Conservation (phyloP, 2,329 filamentous ascomycete species). For the Fusarium austroafricanum region DNA sequence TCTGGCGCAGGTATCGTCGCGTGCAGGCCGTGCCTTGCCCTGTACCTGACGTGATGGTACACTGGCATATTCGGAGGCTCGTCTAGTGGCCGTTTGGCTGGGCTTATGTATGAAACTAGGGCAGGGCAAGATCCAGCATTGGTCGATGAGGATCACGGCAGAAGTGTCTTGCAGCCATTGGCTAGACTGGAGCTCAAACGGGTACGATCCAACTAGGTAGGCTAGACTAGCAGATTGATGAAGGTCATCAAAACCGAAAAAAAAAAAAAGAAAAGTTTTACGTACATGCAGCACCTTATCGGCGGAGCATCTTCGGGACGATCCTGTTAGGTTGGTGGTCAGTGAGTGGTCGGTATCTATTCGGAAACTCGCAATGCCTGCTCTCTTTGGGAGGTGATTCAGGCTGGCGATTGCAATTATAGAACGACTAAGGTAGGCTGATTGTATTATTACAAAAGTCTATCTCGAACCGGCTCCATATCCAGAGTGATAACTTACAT, state of each 20-base stretch:
- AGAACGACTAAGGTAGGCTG: slow-evolving; percentile 17
- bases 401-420: no score
- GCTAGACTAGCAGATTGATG: slow-evolving; percentile 20
- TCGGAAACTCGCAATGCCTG: slow-evolving; percentile 34
- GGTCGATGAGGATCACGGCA: slow-evolving; percentile 26
- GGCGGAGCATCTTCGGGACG: slow-evolving; percentile 46
- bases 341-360: slow-evolving; percentile 21
- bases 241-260: slow-evolving; percentile 23
- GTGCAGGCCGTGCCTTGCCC: slow-evolving; percentile 28
- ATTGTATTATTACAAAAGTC: not conserved
- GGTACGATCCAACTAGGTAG: slow-evolving; percentile 17
- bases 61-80: slow-evolving; percentile 28
- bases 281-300: slow-evolving; percentile 36
- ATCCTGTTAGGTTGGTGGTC: slow-evolving; percentile 5
- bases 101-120: slow-evolving; percentile 19
- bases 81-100: slow-evolving; percentile 46
- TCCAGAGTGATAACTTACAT: slow-evolving; percentile 4
- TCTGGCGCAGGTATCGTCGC: slow-evolving; percentile 36
- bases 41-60: slow-evolving; percentile 38
- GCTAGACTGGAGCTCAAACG: slow-evolving; percentile 22
- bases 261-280: slow-evolving; percentile 37
- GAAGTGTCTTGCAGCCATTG: slow-evolving; percentile 30
- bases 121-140: slow-evolving; percentile 34
- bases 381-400: slow-evolving; percentile 2
- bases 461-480: not conserved